Evolutionary conservation across 495 filamentous ascomycete genomes (phyloP).

Genomic region (Talaromyces stipitatus): DNA sequence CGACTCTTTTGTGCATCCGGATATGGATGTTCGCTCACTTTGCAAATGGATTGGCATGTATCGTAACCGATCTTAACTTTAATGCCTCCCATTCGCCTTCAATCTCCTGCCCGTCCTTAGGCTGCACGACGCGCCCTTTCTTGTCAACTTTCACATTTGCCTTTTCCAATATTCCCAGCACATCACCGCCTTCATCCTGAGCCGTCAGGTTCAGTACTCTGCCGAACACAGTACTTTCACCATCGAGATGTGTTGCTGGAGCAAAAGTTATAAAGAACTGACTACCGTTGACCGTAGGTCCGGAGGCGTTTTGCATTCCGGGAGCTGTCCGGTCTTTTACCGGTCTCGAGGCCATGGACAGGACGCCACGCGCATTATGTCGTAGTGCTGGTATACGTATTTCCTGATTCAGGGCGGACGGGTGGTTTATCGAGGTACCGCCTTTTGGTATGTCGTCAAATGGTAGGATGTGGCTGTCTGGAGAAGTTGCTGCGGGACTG

Average conservation of each 20-base stretch:
- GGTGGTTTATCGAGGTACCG: conserved; percentile 78
- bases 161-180: conserved; percentile 56
- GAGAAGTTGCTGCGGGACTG: conserved; percentile 34
- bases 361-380: conserved; percentile 79
- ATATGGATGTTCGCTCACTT: conserved; percentile 35
- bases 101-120: conserved; percentile 37
- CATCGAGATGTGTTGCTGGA: conserved; percentile 84
- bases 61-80: conserved; percentile 65
- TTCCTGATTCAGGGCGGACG: conserved; percentile 77
- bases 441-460: conserved; percentile 59
- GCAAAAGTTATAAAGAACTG: conserved; percentile 93
- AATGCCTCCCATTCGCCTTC: conserved; percentile 40
- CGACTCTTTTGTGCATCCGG: background rate
- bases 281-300: conserved; percentile 76
- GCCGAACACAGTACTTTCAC: conserved; percentile 89
- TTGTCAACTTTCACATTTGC: conserved; percentile 81
- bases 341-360: conserved; percentile 85
- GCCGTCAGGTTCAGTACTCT: conserved; percentile 52
- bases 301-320: conserved; percentile 37
- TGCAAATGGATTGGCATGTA: conserved; percentile 93
- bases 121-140: conserved; percentile 66
- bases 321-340: conserved; percentile 49
- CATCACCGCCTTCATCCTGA: conserved; percentile 37
- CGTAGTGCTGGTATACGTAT: conserved; percentile 69
- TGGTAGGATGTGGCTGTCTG: conserved; percentile 32